Conservation (phyloP, 2,329 filamentous ascomycete genomes). For the Xylaria hypoxylon region DNA sequence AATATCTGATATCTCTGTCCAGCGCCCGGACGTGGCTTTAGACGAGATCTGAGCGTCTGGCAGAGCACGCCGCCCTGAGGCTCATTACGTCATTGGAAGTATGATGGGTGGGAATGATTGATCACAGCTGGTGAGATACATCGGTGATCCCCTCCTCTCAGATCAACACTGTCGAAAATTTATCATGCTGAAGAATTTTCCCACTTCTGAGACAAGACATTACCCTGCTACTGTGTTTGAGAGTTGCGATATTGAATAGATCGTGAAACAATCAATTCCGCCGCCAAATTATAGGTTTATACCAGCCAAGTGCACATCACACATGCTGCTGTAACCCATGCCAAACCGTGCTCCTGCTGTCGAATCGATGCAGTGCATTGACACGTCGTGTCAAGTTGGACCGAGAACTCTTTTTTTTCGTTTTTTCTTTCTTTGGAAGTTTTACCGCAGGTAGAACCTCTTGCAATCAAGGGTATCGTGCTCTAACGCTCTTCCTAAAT, state of each 20-base stretch:
- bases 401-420: conserved; percentile 13
- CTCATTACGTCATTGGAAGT: conserved; percentile 4
- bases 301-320: conserved; percentile 25
- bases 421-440: conserved; percentile 1
- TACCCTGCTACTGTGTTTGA: conserved; percentile 17
- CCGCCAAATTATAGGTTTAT: conserved; percentile 17
- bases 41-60: conserved; percentile 10
- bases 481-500: conserved; percentile 34
- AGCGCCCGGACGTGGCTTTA: neutral
- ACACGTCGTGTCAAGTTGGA: conserved; percentile 36
- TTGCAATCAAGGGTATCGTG: conserved; percentile 36
- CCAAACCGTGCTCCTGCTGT: conserved; percentile 49
- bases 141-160: neutral
- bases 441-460: conserved; percentile 16
- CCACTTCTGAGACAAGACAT: conserved; percentile 5
- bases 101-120: conserved; percentile 8
- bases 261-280: conserved; percentile 17
- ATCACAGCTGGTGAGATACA: conserved; percentile 8
- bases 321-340: conserved; percentile 33
- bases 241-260: conserved; percentile 18
- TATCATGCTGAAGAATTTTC: conserved; percentile 9
- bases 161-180: conserved; percentile 4
- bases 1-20: conserved; percentile 8
- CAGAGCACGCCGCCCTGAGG: conserved; percentile 2
- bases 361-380: conserved; percentile 51